Base-by-base conservation (phyloP, 2,329 filamentous ascomycete genomes). In the Aspergillus sp. region DNA sequence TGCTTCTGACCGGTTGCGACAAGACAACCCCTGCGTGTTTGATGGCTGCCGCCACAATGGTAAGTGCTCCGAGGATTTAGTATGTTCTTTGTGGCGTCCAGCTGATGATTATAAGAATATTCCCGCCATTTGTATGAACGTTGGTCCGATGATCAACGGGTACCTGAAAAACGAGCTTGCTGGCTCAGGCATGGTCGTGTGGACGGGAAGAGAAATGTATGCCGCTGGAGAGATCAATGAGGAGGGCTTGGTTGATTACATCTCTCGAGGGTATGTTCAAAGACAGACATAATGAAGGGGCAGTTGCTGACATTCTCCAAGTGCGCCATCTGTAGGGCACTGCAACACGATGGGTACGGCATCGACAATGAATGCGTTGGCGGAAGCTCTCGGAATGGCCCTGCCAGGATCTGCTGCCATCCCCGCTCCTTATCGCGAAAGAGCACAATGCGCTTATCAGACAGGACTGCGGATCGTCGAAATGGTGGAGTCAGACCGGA, bases 331-430 rank as follows among this genome's bases (percentile, higher is more conserved):
- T 2, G 79, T 74, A 7, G 82, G 80, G 43, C 81, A 83, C 64
- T 84, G 82, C 68, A 84, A 84, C 66, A 84, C 81, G 17, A 84
- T 84, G 82, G 82, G 82, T 52, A 84, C 82, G 17, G 82, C 82
- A 2, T 81, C 80, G 7, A 84, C 82, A 0, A 83, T 84, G 81
- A 84, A 84, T 64, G 80, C 82, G 1, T 75, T 84, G 2, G 81
- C 82, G 53, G 82, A 84, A 66, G 81, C 82, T 3, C 73, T 85
- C 4, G 83, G 83, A 38, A 84, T 85, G 80, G 80, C 82, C 0
- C 75, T 85, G 0, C 81, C 82, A 0, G 82, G 82, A 1, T 82
- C 81, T 3, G 79, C 82, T 2, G 80, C 81, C 4, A 83, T 84
- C n/a, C 82, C 82, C 1, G 82, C 82, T 5, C 76, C 78, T 1